Percentiles rank a stretch among this genome's conserved stretches.
These are phyloP conservation scores for Boletus holoroseus DNA, from an alignment of 1,284 basidiomycete genomes.

Conservation along the genomic window DNA sequence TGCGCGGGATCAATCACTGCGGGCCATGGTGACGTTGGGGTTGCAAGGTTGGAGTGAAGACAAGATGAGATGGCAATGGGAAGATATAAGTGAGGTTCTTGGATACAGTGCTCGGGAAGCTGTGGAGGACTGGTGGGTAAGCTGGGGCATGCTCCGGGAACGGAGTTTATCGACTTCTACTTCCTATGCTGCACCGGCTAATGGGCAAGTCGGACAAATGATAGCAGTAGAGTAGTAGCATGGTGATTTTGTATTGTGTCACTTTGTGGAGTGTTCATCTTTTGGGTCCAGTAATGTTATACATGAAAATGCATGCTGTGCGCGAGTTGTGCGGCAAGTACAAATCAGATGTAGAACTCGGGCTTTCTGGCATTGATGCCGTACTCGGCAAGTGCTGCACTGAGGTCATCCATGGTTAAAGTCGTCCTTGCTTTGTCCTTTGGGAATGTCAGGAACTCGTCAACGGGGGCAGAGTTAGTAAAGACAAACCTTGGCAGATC, in stretches of 20 bases:
- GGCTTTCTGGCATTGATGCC: conserved; percentile 93
- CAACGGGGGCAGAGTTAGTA: neutral
- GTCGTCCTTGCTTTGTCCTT: conserved; percentile 95
- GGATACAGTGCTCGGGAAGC: conserved; percentile 39
- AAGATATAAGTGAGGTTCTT: conserved; percentile 34
- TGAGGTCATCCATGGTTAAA: conserved; percentile 95
- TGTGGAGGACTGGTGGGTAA: conserved; percentile 40
- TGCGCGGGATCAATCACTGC: conserved; percentile 14
- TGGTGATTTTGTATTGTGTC: neutral
- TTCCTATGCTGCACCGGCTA: neutral
- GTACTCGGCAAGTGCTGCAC: conserved; percentile 88
- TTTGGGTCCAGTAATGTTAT: neutral
- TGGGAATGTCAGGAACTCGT: neutral
- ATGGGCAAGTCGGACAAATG: neutral
- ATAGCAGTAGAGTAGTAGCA: neutral
- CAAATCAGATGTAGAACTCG: conserved; percentile 71
- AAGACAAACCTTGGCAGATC: conserved; percentile 55
- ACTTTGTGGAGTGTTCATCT: neutral
- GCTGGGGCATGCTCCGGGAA: conserved; percentile 35
- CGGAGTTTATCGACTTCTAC: conserved; percentile 13
- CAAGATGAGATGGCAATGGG: conserved; percentile 35
- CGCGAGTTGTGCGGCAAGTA: neutral
- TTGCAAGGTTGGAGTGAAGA: conserved; percentile 26
- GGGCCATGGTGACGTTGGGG: conserved; percentile 12
- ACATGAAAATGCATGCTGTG: neutral